phyloP scores from a whole-genome alignment of 2,329 filamentous ascomycete species.

The Lasiodiplodia hormozganensis region DNA sequence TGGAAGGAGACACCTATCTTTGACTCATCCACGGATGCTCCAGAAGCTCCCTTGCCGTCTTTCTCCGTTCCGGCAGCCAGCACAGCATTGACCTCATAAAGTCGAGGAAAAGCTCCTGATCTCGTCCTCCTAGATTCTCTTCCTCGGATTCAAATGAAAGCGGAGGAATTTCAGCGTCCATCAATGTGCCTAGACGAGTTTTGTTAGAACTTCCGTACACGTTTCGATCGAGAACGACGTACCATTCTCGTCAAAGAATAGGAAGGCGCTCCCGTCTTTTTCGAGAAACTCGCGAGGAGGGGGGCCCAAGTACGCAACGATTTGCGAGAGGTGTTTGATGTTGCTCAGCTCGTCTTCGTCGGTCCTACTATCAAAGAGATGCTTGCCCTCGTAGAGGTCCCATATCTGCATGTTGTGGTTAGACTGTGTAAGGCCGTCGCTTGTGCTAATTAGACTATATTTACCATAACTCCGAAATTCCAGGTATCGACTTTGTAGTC shows the following conservation, averaged over 20 bases:
- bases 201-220: neutral
- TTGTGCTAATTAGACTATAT: slow-evolving; percentile 15
- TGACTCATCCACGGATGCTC: neutral
- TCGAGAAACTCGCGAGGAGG: neutral
- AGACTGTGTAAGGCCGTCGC: neutral
- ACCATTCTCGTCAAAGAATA: slow-evolving; percentile 4
- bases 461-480: slow-evolving; percentile 43
- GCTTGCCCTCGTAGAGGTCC: slow-evolving; percentile 43
- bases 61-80: neutral
- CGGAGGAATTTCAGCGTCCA: neutral
- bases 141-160: neutral
- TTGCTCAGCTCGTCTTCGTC: slow-evolving; percentile 1
- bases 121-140: slow-evolving; percentile 4
- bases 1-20: too few relatives aligned
- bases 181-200: neutral
- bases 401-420: slow-evolving; percentile 36
- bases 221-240: neutral
- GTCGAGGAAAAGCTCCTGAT: neutral
- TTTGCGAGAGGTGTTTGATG: slow-evolving; percentile 10
- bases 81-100: slow-evolving; percentile 5
- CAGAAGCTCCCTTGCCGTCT: slow-evolving; percentile 9
- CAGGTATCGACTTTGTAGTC: slow-evolving; percentile 46
- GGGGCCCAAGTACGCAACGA: slow-evolving; percentile 5
- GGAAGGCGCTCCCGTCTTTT: neutral
- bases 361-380: slow-evolving; percentile 38